phyloP scores from a whole-genome alignment of 305 asterid species.

The Nicotiana rustica region DNA sequence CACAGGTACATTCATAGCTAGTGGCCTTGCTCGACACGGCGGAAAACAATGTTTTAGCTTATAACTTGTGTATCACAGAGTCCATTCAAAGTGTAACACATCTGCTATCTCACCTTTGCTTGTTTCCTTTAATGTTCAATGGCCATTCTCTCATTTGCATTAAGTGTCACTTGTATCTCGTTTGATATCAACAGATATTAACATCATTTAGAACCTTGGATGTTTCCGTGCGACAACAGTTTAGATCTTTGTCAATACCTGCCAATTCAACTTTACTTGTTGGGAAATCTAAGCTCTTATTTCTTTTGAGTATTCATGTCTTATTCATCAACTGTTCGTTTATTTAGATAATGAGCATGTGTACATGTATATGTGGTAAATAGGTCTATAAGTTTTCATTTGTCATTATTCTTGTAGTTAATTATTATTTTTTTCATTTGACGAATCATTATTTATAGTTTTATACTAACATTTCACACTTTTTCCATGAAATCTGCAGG shows the following conservation, averaged over 20 bases:
- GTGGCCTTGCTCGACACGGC: no score
- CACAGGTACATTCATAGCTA: no score
- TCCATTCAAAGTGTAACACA: background rate
- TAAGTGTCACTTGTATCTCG: background rate
- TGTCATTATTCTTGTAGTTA: no score
- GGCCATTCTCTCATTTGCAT: background rate
- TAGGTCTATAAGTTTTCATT: no score
- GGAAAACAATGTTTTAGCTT: background rate
- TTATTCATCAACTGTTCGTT: background rate
- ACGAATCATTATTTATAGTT: no score
- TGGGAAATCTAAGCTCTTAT: constrained; percentile 6
- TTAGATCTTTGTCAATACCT: no score
- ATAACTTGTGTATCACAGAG: constrained; percentile 11
- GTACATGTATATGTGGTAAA: no score
- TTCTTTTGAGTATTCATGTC: background rate
- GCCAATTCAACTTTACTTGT: no score
- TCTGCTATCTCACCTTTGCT: background rate
- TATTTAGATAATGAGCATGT: background rate
- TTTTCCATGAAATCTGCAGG: no score
- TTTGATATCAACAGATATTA: background rate
- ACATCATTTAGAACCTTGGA: background rate
- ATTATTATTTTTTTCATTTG: no score
- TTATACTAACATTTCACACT: no score
- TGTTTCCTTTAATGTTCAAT: constrained; percentile 1
- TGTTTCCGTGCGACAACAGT: background rate